Percentiles rank a stretch among this genome's conserved stretches.
Evolutionary conservation across 306 rosid species (phyloP).

Genomic region (Bauhinia variegata): DNA sequence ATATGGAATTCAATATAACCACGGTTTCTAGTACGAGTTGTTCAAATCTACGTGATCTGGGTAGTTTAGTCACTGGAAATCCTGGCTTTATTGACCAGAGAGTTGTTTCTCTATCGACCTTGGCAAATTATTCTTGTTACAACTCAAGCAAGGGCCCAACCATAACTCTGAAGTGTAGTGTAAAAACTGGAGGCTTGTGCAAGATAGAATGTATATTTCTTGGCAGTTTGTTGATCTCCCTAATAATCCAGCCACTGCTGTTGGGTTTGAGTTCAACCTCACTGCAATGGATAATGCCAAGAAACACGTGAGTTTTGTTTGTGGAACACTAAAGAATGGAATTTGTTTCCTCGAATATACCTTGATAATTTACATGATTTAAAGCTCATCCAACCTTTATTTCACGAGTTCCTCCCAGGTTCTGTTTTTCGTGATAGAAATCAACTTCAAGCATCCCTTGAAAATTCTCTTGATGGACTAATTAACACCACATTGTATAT

Average conservation of each 20-base stretch:
- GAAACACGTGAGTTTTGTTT: constrained; percentile 70
- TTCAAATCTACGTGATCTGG: constrained; percentile 78
- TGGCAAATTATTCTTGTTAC: constrained; percentile 70
- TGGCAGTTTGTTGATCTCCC: constrained; percentile 91
- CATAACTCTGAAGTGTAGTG: constrained; percentile 67
- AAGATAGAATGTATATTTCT: constrained; percentile 76
- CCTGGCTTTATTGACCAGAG: constrained; percentile 79
- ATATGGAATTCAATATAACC: constrained; percentile 88
- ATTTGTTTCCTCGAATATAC: constrained; percentile 80
- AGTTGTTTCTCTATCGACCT: constrained; percentile 59
- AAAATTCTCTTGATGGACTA: constrained; percentile 69
- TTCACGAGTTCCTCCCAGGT: constrained; percentile 91
- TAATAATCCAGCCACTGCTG: constrained; percentile 83
- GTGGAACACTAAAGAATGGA: constrained; percentile 75
- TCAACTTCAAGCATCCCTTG: constrained; percentile 79
- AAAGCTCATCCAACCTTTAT: constrained; percentile 89
- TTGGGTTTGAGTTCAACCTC: constrained; percentile 87
- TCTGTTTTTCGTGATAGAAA: constrained; percentile 63
- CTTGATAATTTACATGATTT: constrained; percentile 63
- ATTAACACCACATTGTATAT: constrained; percentile 76
- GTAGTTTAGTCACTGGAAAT: constrained; percentile 65
- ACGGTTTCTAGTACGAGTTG: constrained; percentile 87
- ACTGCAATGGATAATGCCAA: constrained; percentile 54
- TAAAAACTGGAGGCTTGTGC: constrained; percentile 56
- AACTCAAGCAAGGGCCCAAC: constrained; percentile 90